These are phyloP conservation scores for Tolypocladium guangdongense DNA, from an alignment of 2,329 filamentous ascomycete genomes.

Conservation along the genomic window DNA sequence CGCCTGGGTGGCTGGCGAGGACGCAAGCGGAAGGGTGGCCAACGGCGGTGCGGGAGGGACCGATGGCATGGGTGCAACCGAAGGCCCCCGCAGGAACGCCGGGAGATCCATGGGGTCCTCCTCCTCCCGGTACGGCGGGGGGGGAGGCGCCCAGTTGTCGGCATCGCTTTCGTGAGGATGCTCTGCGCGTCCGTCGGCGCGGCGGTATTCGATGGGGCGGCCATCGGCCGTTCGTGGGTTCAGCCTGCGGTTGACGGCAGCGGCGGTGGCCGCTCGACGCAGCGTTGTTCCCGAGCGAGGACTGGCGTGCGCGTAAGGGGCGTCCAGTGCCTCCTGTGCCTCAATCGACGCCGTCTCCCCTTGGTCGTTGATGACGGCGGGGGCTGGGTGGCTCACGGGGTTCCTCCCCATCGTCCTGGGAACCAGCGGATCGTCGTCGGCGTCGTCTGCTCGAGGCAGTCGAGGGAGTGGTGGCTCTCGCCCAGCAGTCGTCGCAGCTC, in stretches of 20 bases:
- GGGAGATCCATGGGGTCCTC: constrained; percentile 49
- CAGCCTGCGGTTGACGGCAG: constrained; percentile 58
- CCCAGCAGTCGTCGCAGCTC: constrained; percentile 34
- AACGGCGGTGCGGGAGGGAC: constrained; percentile 13
- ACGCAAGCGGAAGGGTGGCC: constrained; percentile 1
- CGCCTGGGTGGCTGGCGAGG: neutral
- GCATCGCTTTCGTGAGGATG: constrained; percentile 79
- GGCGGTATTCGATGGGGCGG: constrained; percentile 49
- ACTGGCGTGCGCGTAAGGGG: constrained; percentile 61
- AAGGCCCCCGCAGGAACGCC: constrained; percentile 41
- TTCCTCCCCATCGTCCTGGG: constrained; percentile 34
- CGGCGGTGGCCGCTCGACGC: constrained; percentile 65
- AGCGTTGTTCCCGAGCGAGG: constrained; percentile 61
- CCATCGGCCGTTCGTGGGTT: constrained; percentile 46
- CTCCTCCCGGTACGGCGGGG: constrained; percentile 66
- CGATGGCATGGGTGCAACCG: constrained; percentile 24
- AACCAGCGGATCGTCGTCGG: constrained; percentile 40
- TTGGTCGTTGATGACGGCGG: constrained; percentile 20
- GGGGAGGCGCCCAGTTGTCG: constrained; percentile 80
- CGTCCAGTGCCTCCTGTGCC: constrained; percentile 53
- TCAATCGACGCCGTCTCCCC: constrained; percentile 38
- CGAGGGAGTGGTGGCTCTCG: constrained; percentile 15
- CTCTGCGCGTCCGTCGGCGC: constrained; percentile 59
- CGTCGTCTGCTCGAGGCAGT: constrained; percentile 17
- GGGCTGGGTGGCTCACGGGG: constrained; percentile 8